Evolutionary conservation across 202 grass and related monocot genomes (phyloP), one percentile per base, ranked within the genome.

Genomic region (Carex arenaria): DNA sequence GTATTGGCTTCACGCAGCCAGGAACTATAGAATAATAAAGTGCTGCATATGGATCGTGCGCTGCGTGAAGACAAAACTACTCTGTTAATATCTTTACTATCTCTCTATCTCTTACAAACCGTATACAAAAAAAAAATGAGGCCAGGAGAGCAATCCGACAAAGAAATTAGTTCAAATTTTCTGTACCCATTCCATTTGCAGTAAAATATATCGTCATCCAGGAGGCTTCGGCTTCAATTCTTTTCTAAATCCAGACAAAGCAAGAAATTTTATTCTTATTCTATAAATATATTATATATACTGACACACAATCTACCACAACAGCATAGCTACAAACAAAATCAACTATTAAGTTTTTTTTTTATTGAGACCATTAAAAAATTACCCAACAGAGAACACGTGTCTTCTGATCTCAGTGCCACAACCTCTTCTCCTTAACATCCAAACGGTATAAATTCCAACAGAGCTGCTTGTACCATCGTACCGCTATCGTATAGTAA

Each of bases 361-460:
- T 26, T 26, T 26, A 26, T 26, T 26, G 26, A 0, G 26, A 26
- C 53, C 7, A 77, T 49, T 77, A 18, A 56, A n/a, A 49, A 18
- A 55, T n/a, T 15, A 28, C 6, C 42, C 42, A n/a, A 34, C 7
- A 77, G 1, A 36, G 8, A n/a, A 57, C 72, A 57, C 2, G 72
- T 57, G 72, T 76, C 7, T 13, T 23, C 51, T 56, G 51, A 77
- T 57, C 52, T 3, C 72, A 45, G 36, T 20, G 67, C 67, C 67
- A 45, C 38, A n/a, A 17, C 4, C 11, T 49, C 45, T 0, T 28
- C 9, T 10, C 6, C 11, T 52, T 19, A 1, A 14, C 3, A 43
- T 45, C 43, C 0, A 76, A 55, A 76, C 26, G 26, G 26, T 77
- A 77, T 77, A 77, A 77, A 77, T 57, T 77, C 51, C 72, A 57